phyloP scores from a whole-genome alignment of 2,329 filamentous ascomycete genomes.

The Seiridium unicorne region DNA sequence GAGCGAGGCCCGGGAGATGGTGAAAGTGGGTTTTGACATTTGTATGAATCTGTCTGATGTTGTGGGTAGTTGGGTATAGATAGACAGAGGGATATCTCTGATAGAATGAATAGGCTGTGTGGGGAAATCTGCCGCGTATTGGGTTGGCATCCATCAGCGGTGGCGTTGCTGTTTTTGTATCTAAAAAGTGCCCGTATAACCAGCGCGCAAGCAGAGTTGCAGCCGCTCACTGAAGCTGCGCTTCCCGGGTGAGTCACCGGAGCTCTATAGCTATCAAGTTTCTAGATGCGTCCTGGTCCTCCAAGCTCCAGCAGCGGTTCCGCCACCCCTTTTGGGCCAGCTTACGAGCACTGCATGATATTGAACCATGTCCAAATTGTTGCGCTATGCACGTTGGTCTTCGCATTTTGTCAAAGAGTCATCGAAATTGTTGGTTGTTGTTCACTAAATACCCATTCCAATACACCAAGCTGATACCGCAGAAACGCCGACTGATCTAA shows the following conservation, averaged over 20 bases:
- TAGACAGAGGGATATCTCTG: too few relatives aligned
- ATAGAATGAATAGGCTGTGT: background rate
- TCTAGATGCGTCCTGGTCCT: background rate
- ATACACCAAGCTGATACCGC: too few relatives aligned
- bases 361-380: too few relatives aligned
- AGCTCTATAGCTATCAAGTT: background rate
- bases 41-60: background rate
- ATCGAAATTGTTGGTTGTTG: too few relatives aligned
- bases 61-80: too few relatives aligned
- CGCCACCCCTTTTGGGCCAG: too few relatives aligned
- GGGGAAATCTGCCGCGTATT: background rate
- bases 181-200: background rate
- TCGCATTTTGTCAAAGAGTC: too few relatives aligned
- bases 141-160: background rate
- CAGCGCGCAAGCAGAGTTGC: background rate
- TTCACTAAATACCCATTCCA: too few relatives aligned
- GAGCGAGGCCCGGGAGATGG: constrained; percentile 17
- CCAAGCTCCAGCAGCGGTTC: too few relatives aligned
- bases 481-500: too few relatives aligned
- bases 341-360: background rate
- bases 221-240: background rate
- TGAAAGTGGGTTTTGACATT: constrained; percentile 10
- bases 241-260: background rate
- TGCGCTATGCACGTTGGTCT: too few relatives aligned
- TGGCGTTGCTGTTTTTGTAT: background rate